These are phyloP conservation scores for Ceratocystis destructans DNA, from an alignment of 2,329 filamentous ascomycete genomes.

Conservation along the genomic window DNA sequence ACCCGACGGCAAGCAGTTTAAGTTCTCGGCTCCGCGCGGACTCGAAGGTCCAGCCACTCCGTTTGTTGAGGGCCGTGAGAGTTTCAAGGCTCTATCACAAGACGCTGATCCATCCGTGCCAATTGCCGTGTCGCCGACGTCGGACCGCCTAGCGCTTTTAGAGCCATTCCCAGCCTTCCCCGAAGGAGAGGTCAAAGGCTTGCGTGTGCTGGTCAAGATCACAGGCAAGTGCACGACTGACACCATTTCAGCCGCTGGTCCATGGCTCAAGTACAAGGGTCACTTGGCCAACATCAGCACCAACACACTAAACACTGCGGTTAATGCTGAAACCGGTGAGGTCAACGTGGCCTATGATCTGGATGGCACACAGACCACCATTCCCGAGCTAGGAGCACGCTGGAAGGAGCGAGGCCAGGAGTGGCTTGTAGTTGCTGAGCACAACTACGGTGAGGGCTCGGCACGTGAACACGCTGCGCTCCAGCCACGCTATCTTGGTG, in stretches of 20 bases:
- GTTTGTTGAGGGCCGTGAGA: conserved; percentile 65
- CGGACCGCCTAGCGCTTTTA: conserved; percentile 75
- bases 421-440: conserved; percentile 93
- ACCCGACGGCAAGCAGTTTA: conserved; percentile 67
- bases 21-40: conserved; percentile 68
- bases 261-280: conserved; percentile 98
- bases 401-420: conserved; percentile 65
- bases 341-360: conserved; percentile 86
- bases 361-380: conserved; percentile 59
- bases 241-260: conserved; percentile 91
- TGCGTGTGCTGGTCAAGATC: conserved; percentile 88
- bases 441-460: conserved; percentile 91
- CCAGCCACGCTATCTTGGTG: conserved; percentile 81
- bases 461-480: conserved; percentile 81
- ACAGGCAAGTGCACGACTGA: conserved; percentile 97
- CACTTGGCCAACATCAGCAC: conserved; percentile 95
- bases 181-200: conserved; percentile 52
- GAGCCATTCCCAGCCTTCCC: conserved; percentile 86
- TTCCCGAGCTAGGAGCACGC: conserved; percentile 71
- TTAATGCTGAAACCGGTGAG: conserved; percentile 83
- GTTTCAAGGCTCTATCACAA: conserved; percentile 59
- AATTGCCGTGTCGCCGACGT: conserved; percentile 74
- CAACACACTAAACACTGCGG: conserved; percentile 91
- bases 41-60: conserved; percentile 45
- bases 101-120: conserved; percentile 55